Percentiles rank a stretch among this genome's conserved stretches.
These are phyloP conservation scores for Volvariella surrecta DNA, from an alignment of 1,284 basidiomycete genomes.

Conservation along the genomic window DNA sequence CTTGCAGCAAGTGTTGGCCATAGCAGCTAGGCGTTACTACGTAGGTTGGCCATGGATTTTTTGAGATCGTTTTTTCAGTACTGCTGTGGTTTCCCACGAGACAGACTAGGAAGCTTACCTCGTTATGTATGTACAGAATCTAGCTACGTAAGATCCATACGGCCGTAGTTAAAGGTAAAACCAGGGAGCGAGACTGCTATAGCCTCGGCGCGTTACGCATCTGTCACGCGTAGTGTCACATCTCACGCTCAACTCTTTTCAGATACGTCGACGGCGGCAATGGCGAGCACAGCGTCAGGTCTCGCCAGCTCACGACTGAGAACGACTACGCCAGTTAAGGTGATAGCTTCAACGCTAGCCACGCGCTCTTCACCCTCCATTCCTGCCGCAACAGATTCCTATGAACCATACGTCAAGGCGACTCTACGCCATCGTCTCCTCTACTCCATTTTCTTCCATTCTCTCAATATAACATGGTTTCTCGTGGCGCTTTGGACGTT, in stretches of 20 bases:
- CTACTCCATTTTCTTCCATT: constrained; percentile 41
- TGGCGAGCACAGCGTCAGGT: constrained; percentile 4
- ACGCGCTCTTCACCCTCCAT: constrained; percentile 37
- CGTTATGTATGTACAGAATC: too few species aligned
- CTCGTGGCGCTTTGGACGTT: constrained; percentile 30
- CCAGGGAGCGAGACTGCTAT: too few species aligned
- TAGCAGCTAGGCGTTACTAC: too few species aligned
- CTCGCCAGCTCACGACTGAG: constrained; percentile 10
- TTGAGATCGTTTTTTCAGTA: too few species aligned
- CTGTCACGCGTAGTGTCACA: too few species aligned
- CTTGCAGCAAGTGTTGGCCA: too few species aligned
- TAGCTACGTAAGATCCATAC: too few species aligned
- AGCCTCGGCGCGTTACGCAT: too few species aligned
- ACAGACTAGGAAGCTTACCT: too few species aligned
- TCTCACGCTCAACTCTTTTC: neutral
- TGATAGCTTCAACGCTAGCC: constrained; percentile 29
- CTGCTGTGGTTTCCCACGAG: too few species aligned
- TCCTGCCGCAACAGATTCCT: constrained; percentile 39
- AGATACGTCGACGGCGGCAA: neutral
- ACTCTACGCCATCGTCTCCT: constrained; percentile 48
- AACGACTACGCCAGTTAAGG: constrained; percentile 19
- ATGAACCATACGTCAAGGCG: constrained; percentile 51
- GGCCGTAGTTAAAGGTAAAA: too few species aligned
- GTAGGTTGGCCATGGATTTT: too few species aligned
- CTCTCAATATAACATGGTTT: constrained; percentile 38